phyloP scores from a whole-genome alignment of 345 rosid genomes.

The Boechera stricta region DNA sequence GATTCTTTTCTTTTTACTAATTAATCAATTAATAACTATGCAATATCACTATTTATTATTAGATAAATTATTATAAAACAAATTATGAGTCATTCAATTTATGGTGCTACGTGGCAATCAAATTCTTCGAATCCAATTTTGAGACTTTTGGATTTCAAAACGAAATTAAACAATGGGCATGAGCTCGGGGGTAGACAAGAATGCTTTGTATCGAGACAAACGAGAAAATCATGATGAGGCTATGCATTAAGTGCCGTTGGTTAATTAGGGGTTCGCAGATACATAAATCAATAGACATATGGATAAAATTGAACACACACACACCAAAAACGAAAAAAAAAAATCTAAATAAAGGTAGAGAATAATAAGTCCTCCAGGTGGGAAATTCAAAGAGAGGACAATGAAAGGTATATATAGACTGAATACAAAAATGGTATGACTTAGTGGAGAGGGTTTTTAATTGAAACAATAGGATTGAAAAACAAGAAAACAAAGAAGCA shows the following conservation, averaged over 20 bases:
- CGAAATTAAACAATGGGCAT: background rate
- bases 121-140: background rate
- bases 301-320: conserved; percentile 26
- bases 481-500: conserved; percentile 42
- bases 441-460: conserved; percentile 29
- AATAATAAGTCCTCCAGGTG: conserved; percentile 28
- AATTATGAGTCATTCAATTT: background rate
- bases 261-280: conserved; percentile 38
- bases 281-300: conserved; percentile 31
- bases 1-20: background rate
- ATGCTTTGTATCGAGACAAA: conserved; percentile 41
- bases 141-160: conserved; percentile 25
- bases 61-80: background rate
- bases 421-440: conserved; percentile 37
- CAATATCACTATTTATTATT: background rate
- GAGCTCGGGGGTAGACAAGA: conserved; percentile 33
- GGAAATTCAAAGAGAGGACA: conserved; percentile 36
- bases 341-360: conserved; percentile 6
- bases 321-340: background rate
- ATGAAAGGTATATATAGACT: conserved; percentile 25
- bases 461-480: conserved; percentile 8
- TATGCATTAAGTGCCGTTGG: conserved; percentile 42
- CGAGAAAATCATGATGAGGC: conserved; percentile 38
- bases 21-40: background rate
- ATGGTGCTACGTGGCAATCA: background rate